A percentile compares a stretch with the other conserved stretches of the same genome.
phyloP scores from a whole-genome alignment of 192 early-diverging fungal genomes.

The Coemansia sp. region DNA sequence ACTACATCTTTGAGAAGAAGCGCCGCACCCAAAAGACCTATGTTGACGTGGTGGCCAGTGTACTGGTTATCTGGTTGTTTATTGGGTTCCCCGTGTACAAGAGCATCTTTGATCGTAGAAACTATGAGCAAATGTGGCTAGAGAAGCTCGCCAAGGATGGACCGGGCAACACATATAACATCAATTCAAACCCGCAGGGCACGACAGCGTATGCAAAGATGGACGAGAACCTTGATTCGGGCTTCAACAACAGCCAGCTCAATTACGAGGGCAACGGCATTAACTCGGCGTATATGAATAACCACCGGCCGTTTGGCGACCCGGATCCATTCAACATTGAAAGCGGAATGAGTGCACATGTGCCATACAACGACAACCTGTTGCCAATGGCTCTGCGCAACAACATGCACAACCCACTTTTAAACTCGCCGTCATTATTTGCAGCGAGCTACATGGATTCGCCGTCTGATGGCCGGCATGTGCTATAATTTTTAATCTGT shows the following conservation, averaged over 20 bases:
- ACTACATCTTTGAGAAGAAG: constrained; percentile 21
- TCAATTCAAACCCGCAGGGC: background rate
- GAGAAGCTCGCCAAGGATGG: constrained; percentile 27
- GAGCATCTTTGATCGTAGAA: constrained; percentile 26
- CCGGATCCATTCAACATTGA: background rate
- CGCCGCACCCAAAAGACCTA: constrained; percentile 29
- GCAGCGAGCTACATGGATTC: background rate
- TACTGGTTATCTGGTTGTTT: constrained; percentile 33
- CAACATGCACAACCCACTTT: constrained; percentile 37
- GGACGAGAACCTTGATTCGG: background rate
- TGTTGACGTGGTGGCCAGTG: constrained; percentile 17
- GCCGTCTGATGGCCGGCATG: constrained; percentile 14
- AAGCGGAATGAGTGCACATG: constrained; percentile 5
- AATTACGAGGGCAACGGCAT: background rate
- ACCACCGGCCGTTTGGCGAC: constrained; percentile 6
- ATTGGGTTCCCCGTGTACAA: constrained; percentile 26
- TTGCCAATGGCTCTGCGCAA: constrained; percentile 22
- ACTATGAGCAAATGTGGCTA: constrained; percentile 38
- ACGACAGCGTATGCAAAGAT: constrained; percentile 8
- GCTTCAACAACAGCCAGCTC: background rate
- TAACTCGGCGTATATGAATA: background rate
- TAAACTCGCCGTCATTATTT: constrained; percentile 24
- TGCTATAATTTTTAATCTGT: background rate
- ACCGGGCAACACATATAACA: constrained; percentile 16
- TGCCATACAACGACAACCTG: constrained; percentile 7